Evolutionary conservation across 169 alveolate genomes (phyloP).

Genomic region (Cryptosporidium tyzzeri): DNA sequence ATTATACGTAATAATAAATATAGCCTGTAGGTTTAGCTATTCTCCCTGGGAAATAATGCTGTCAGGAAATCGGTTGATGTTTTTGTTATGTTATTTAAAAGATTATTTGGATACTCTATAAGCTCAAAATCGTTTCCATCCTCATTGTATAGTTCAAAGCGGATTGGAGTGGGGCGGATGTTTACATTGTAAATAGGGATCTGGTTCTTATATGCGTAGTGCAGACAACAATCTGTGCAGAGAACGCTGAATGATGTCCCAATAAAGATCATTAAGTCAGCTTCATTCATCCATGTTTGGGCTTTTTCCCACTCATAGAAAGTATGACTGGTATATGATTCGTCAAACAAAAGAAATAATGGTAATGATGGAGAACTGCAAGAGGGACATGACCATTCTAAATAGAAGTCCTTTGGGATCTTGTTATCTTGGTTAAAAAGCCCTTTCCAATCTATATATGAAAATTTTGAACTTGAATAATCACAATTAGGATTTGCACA

Average conservation of each 20-base stretch:
- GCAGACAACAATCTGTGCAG: slow-evolving; percentile 54
- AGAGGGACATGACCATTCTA: slow-evolving; percentile 29
- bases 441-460: slow-evolving; percentile 5
- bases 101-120: slow-evolving; percentile 32
- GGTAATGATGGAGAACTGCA: slow-evolving; percentile 42
- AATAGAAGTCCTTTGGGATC: slow-evolving; percentile 16
- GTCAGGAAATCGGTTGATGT: slow-evolving; percentile 58
- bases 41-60: background rate
- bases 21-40: background rate
- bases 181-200: slow-evolving; percentile 64
- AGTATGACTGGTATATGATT: slow-evolving; percentile 50
- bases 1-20: background rate
- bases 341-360: slow-evolving; percentile 52
- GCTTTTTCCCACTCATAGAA: slow-evolving; percentile 71
- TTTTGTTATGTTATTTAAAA: slow-evolving; percentile 23
- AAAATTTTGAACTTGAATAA: slow-evolving; percentile 16
- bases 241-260: slow-evolving; percentile 72
- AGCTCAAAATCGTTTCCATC: slow-evolving; percentile 14
- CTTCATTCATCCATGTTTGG: slow-evolving; percentile 67
- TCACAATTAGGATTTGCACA: slow-evolving; percentile 39
- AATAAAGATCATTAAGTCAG: slow-evolving; percentile 61
- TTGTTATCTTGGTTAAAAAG: background rate
- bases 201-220: slow-evolving; percentile 36
- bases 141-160: slow-evolving; percentile 13
- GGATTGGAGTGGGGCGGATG: slow-evolving; percentile 44